These are phyloP conservation scores for Plasmodium gonderi DNA, from an alignment of 169 alveolate genomes.

Conservation along the genomic window DNA sequence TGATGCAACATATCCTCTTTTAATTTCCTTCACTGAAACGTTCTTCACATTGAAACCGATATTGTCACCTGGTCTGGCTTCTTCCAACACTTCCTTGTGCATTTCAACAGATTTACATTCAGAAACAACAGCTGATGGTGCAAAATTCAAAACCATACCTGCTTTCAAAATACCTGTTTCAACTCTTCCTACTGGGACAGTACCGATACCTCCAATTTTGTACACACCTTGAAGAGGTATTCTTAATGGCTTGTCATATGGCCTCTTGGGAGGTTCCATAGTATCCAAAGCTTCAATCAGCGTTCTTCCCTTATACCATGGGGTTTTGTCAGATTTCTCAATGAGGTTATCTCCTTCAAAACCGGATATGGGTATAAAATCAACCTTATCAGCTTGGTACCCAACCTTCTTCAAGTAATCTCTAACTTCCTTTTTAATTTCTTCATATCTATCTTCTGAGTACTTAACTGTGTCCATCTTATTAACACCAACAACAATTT, in stretches of 20 bases:
- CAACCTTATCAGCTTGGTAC: slow-evolving; percentile 96
- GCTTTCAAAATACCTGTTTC: slow-evolving; percentile 97
- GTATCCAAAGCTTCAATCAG: slow-evolving; percentile 97
- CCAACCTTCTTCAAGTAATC: slow-evolving; percentile 97
- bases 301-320: slow-evolving; percentile 98
- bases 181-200: slow-evolving; percentile 99
- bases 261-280: slow-evolving; percentile 98
- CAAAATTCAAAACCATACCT: slow-evolving; percentile 90
- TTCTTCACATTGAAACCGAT: slow-evolving; percentile 98
- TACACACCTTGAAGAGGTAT: slow-evolving; percentile 98
- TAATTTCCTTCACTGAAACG: slow-evolving; percentile 96
- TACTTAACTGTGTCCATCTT: slow-evolving; percentile 98
- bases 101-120: slow-evolving; percentile 98
- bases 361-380: slow-evolving; percentile 98
- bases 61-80: slow-evolving; percentile 98
- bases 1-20: slow-evolving; percentile 96
- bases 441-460: slow-evolving; percentile 96
- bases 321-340: slow-evolving; percentile 95
- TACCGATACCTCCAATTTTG: slow-evolving; percentile 99
- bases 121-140: slow-evolving; percentile 96
- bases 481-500: slow-evolving; percentile 98
- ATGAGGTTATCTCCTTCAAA: slow-evolving; percentile 98
- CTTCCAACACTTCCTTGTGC: slow-evolving; percentile 97
- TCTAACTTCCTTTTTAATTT: slow-evolving; percentile 96
- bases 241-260: slow-evolving; percentile 97